Evolutionary conservation across 345 rosid genomes (phyloP), one percentile per base, ranked within the genome.

Genomic region (Camelina neglecta): DNA sequence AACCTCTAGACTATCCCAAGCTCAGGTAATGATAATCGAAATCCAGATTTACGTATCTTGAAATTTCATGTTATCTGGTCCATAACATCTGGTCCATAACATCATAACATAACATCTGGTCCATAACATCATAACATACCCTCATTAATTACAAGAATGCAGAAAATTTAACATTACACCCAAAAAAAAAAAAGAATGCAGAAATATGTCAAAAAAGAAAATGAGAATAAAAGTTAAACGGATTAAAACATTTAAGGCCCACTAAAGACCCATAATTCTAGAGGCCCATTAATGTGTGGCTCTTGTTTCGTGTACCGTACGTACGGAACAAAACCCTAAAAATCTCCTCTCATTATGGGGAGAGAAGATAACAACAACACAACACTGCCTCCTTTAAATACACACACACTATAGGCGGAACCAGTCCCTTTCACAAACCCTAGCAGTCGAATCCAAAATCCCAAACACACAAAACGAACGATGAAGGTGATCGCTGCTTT

Each of bases 401-500:
- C n/a, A 64, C 71, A 64, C 36, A 64, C 11, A 44, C 64, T 44
- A 16, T 0, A 44, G 31, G 31, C 31, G 31, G 49, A 72, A 12
- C 5, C 7, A 11, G 39, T 4, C 38, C 0, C 15, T 16, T 35
- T 33, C 57, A 5, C 54, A 49, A 75, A 58, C 67, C 67, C 56
- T 65, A 55, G 78, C 67, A 57, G 78, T 66, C 62, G 62, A 51
- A 9, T 16, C n/a, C 0, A 29, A 26, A 38, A 8, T 2, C 62
- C 38, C 9, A 7, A 56, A 16, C 1, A 24, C 4, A 65, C 0
- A 26, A 26, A 26, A 26, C 31, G 31, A 26, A 26, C 68, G 15
- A 75, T 75, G 79, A 75, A 75, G 69, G 58, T 68, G 62, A 62
- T 75, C 54, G 69, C 79, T 8, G 75, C 80, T 0, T 71, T 23